These are phyloP conservation scores for Blastobotrys apis DNA, from an alignment of 1,139 yeast genomes.

Conservation along the genomic window DNA sequence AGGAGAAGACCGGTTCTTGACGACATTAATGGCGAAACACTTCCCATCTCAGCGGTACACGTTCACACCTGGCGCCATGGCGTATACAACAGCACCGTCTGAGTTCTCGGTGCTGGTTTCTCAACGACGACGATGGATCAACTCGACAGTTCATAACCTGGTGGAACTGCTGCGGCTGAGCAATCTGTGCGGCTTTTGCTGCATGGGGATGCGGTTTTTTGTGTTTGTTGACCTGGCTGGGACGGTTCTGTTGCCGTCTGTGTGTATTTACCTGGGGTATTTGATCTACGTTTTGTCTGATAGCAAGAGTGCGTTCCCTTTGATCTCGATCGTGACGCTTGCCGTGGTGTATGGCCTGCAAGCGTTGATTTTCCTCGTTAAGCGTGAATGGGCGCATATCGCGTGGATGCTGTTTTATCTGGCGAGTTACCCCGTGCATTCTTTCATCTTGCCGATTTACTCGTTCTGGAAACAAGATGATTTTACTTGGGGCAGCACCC, in stretches of 20 bases:
- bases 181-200: constrained; percentile 37
- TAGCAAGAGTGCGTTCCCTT: constrained; percentile 72
- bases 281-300: constrained; percentile 64
- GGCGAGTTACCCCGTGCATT: constrained; percentile 88
- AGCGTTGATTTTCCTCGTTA: constrained; percentile 78
- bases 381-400: constrained; percentile 77
- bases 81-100: constrained; percentile 34
- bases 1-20: constrained; percentile 37
- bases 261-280: constrained; percentile 75
- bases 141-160: constrained; percentile 37
- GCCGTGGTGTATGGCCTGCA: constrained; percentile 84
- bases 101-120: constrained; percentile 32
- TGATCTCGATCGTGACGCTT: constrained; percentile 68
- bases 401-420: constrained; percentile 81
- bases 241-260: constrained; percentile 74
- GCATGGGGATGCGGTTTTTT: constrained; percentile 37
- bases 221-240: constrained; percentile 35
- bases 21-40: constrained; percentile 34
- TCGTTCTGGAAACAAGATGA: constrained; percentile 98
- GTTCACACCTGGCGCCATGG: constrained; percentile 34
- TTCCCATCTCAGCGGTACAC: constrained; percentile 34
- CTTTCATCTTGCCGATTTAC: constrained; percentile 81
- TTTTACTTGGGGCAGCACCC: constrained; percentile 97
- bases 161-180: constrained; percentile 33
- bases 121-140: constrained; percentile 40